Evolutionary conservation across 345 rosid genomes (phyloP).

Genomic region (Limnanthes douglasii): DNA sequence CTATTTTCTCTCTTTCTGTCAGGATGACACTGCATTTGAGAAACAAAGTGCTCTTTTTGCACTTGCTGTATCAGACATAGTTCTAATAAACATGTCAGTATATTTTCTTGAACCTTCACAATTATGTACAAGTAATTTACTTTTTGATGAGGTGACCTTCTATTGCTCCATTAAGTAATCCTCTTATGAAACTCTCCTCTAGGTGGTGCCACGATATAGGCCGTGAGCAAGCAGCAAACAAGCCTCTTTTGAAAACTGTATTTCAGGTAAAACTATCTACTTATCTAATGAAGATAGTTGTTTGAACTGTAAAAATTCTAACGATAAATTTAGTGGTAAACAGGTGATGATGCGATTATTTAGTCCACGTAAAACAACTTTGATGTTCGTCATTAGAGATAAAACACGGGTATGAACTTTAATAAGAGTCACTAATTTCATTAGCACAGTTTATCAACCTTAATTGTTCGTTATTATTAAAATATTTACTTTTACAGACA

Average conservation of each 20-base stretch:
- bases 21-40: slow-evolving; percentile 98
- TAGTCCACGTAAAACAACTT: slow-evolving; percentile 95
- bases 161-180: neutral
- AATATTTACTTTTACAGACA: slow-evolving; percentile 31
- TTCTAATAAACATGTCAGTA: slow-evolving; percentile 88
- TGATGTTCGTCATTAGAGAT: slow-evolving; percentile 94
- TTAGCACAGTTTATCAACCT: slow-evolving; percentile 3
- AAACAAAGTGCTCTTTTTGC: slow-evolving; percentile 98
- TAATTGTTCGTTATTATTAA: slow-evolving; percentile 5
- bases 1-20: slow-evolving; percentile 2
- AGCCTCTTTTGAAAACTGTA: slow-evolving; percentile 90
- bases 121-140: neutral
- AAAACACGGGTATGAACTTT: slow-evolving; percentile 61
- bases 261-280: slow-evolving; percentile 50
- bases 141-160: no score
- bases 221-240: slow-evolving; percentile 99
- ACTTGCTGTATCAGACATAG: slow-evolving; percentile 88
- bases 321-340: slow-evolving; percentile 7
- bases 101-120: neutral
- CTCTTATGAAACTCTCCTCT: slow-evolving; percentile 7
- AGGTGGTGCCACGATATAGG: slow-evolving; percentile 99
- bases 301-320: slow-evolving; percentile 1
- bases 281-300: slow-evolving; percentile 1
- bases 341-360: slow-evolving; percentile 98
- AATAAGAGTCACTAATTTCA: no score